phyloP scores from a whole-genome alignment of 2,329 filamentous ascomycete species.

The Chaetomium sp. region DNA sequence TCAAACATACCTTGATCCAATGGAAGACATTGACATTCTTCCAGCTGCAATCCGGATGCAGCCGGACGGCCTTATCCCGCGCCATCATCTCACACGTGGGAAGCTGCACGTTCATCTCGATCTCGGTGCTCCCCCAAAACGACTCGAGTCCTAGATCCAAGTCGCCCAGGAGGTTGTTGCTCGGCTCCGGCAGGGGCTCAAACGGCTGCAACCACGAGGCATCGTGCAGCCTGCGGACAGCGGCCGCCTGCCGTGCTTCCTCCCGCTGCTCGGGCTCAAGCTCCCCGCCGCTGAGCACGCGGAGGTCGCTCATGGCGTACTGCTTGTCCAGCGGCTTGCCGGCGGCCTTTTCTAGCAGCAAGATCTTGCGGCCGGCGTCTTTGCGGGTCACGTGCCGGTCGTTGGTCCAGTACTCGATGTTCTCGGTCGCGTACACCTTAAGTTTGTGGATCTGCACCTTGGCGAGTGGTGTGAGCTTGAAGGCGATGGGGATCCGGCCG shows the following conservation, averaged over 20 bases:
- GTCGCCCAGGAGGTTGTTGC: slow-evolving; percentile 73
- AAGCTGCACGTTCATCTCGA: slow-evolving; percentile 89
- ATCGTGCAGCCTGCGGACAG: slow-evolving; percentile 47
- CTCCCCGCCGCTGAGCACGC: slow-evolving; percentile 74
- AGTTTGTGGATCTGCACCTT: slow-evolving; percentile 92
- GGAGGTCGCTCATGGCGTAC: slow-evolving; percentile 69
- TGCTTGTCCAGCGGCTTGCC: slow-evolving; percentile 67
- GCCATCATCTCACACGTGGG: slow-evolving; percentile 84
- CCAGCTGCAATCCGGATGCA: slow-evolving; percentile 90
- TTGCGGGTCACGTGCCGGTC: slow-evolving; percentile 79
- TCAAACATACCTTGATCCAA: slow-evolving; percentile 74
- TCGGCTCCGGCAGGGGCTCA: slow-evolving; percentile 43
- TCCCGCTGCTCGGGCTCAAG: slow-evolving; percentile 46
- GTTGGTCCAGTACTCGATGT: slow-evolving; percentile 83
- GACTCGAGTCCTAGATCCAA: slow-evolving; percentile 62
- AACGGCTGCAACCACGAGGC: slow-evolving; percentile 38
- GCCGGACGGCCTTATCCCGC: slow-evolving; percentile 55
- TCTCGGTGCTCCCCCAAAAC: slow-evolving; percentile 81
- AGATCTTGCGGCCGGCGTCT: slow-evolving; percentile 75
- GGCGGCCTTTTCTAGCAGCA: slow-evolving; percentile 81
- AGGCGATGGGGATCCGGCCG: slow-evolving; percentile 81
- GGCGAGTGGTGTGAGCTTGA: slow-evolving; percentile 85
- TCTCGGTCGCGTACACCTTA: slow-evolving; percentile 86
- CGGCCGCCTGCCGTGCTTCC: slow-evolving; percentile 42
- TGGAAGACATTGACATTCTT: slow-evolving; percentile 91